phyloP scores from a whole-genome alignment of 2,329 filamentous ascomycete species.

The Aaosphaeria pasadenensis region DNA sequence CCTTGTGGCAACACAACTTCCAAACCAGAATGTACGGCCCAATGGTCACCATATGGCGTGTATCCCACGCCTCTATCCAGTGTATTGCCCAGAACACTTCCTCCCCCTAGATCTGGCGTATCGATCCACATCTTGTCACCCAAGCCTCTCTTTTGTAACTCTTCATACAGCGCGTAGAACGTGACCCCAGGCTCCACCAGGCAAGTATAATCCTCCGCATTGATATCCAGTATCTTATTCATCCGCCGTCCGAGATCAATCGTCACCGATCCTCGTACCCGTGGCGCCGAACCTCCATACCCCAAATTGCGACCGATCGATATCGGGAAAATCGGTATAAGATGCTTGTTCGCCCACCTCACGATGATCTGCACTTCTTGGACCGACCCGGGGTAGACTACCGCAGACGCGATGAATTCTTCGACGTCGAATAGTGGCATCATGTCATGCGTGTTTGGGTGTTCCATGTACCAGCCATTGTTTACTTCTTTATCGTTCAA shows the following conservation, averaged over 20 bases:
- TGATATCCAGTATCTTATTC: conserved; percentile 41
- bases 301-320: conserved; percentile 46
- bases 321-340: conserved; percentile 32
- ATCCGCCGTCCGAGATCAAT: conserved; percentile 45
- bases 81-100: conserved; percentile 34
- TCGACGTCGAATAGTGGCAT: conserved; percentile 44
- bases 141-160: conserved; percentile 42
- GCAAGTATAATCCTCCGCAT: conserved; percentile 38
- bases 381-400: conserved; percentile 44
- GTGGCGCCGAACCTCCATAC: conserved; percentile 50
- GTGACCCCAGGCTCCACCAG: conserved; percentile 50
- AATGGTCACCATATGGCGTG: conserved; percentile 41
- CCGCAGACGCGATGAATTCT: conserved; percentile 43
- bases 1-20: conserved; percentile 44
- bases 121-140: conserved; percentile 46
- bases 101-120: conserved; percentile 32
- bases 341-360: conserved; percentile 31
- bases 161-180: conserved; percentile 50
- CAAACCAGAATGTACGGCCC: conserved; percentile 44
- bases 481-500: conserved; percentile 27
- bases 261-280: conserved; percentile 45
- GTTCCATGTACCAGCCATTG: conserved; percentile 22
- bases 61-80: conserved; percentile 35
- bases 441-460: conserved; percentile 37
- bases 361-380: conserved; percentile 33